A percentile compares a stretch with the other conserved stretches of the same genome.
Evolutionary conservation across 371 early-diverging fungal genomes (phyloP).

Genomic region (Vairimorpha necatrix): DNA sequence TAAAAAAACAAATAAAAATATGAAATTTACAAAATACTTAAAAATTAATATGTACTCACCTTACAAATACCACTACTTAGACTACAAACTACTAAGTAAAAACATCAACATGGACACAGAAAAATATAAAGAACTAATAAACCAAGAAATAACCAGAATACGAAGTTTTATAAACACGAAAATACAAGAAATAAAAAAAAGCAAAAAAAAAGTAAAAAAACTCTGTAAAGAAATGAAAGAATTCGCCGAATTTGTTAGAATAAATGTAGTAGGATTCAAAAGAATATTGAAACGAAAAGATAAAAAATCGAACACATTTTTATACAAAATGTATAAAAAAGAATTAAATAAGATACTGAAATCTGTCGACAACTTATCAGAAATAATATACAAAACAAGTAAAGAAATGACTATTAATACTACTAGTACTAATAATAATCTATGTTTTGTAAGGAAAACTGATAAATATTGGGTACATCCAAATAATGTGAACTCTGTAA

Average conservation of each 20-base stretch:
- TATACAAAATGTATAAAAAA: constrained; percentile 78
- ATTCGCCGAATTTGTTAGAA: constrained; percentile 77
- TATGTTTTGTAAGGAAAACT: constrained; percentile 64
- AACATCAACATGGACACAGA: neutral
- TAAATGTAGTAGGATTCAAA: constrained; percentile 87
- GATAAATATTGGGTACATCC: constrained; percentile 83
- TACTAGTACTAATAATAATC: constrained; percentile 24
- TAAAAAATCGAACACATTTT: constrained; percentile 74
- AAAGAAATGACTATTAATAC: constrained; percentile 32
- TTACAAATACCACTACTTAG: constrained; percentile 80
- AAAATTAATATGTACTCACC: constrained; percentile 73
- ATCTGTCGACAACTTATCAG: constrained; percentile 80
- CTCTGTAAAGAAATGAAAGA: constrained; percentile 71
- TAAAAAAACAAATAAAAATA: constrained; percentile 64
- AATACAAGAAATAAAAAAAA: constrained; percentile 2
- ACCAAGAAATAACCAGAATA: constrained; percentile 31
- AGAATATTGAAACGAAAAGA: constrained; percentile 94
- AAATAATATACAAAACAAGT: constrained; percentile 72
- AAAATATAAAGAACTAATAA: constrained; percentile 21
- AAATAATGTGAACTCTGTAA: constrained; percentile 90
- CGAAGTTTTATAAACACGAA: constrained; percentile 35
- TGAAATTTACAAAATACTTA: constrained; percentile 87
- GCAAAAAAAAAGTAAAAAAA: neutral
- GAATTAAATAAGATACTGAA: constrained; percentile 76
- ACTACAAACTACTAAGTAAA: constrained; percentile 75